A percentile compares a stretch with the other conserved stretches of the same genome.
Conservation (phyloP, 257 asterid genomes). For the Anisodus tanguticus region DNA sequence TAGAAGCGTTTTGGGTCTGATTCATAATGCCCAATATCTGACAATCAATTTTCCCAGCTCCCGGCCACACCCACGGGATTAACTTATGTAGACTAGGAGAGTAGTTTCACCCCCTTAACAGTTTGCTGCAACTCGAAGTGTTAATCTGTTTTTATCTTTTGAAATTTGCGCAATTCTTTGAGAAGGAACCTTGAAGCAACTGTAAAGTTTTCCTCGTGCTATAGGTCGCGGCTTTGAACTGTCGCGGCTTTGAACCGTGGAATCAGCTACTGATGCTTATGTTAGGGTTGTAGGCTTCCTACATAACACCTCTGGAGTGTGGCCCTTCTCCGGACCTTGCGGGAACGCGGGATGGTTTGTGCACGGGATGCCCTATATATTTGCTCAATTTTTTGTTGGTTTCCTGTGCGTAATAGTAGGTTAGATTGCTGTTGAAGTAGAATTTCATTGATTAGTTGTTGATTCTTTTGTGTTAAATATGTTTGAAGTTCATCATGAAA, state of each 20-base stretch:
- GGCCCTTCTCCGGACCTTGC: not conserved
- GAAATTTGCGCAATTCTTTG: not conserved
- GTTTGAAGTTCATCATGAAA: not conserved
- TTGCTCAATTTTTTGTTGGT: not conserved
- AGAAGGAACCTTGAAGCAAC: not conserved
- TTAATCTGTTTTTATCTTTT: not conserved
- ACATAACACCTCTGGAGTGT: not conserved
- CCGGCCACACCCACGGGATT: not conserved
- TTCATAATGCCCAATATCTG: not conserved
- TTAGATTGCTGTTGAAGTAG: not conserved
- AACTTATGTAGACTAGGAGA: not conserved
- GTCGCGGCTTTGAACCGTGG: not conserved
- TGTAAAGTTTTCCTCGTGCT: not conserved
- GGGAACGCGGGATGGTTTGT: not conserved
- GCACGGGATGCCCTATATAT: not conserved
- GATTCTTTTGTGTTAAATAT: not conserved
- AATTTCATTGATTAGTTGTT: conserved; percentile 14
- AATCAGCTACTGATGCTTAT: not conserved
- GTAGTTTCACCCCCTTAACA: not conserved
- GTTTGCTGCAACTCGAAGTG: not conserved
- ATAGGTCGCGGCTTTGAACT: not conserved
- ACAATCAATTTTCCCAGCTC: not conserved
- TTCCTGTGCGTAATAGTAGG: not conserved
- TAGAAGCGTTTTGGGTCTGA: not conserved
- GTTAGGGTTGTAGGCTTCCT: not conserved